phyloP scores from a whole-genome alignment of 2,329 filamentous ascomycete genomes.

The Cercospora beticola region DNA sequence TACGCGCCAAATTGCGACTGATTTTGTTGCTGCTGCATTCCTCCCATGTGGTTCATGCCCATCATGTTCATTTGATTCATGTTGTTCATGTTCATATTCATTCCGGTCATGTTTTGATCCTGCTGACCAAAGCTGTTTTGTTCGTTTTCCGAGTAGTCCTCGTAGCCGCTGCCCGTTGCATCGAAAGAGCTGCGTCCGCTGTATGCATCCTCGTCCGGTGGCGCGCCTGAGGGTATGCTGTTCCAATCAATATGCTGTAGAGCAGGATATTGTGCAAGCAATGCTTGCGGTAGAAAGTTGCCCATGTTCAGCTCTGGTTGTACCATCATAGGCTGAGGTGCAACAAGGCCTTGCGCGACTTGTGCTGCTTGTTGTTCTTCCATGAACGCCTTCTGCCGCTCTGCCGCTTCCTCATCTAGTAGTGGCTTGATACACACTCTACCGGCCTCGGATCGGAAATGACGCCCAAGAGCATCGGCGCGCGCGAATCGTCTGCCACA shows the following conservation, averaged over 20 bases:
- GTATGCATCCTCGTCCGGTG: slow-evolving; percentile 50
- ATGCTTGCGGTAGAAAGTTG: slow-evolving; percentile 75
- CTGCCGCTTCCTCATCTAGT: slow-evolving; percentile 86
- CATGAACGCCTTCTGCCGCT: slow-evolving; percentile 72
- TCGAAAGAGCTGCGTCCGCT: slow-evolving; percentile 80
- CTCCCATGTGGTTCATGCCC: slow-evolving; percentile 26
- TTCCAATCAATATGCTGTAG: slow-evolving; percentile 89
- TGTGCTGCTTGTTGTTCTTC: slow-evolving; percentile 58
- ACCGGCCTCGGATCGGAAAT: slow-evolving; percentile 93
- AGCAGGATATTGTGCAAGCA: slow-evolving; percentile 89
- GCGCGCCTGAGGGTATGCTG: slow-evolving; percentile 60
- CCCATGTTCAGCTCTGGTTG: slow-evolving; percentile 53
- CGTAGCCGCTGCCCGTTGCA: slow-evolving; percentile 60
- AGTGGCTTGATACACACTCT: slow-evolving; percentile 96
- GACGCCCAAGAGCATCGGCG: slow-evolving; percentile 79
- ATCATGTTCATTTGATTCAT: slow-evolving; percentile 17
- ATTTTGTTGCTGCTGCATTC: slow-evolving; percentile 24
- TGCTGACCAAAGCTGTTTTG: slow-evolving; percentile 27
- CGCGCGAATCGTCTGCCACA: slow-evolving; percentile 91
- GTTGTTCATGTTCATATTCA: slow-evolving; percentile 21
- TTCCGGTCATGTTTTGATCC: slow-evolving; percentile 28
- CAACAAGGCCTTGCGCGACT: slow-evolving; percentile 40
- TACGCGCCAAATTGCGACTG: slow-evolving; percentile 18
- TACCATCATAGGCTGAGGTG: slow-evolving; percentile 33
- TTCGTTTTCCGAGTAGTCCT: slow-evolving; percentile 62